Percentiles rank a stretch among this genome's conserved stretches.
Conservation (phyloP, 2,329 filamentous ascomycete genomes). For the Lecanicillium sp. region DNA sequence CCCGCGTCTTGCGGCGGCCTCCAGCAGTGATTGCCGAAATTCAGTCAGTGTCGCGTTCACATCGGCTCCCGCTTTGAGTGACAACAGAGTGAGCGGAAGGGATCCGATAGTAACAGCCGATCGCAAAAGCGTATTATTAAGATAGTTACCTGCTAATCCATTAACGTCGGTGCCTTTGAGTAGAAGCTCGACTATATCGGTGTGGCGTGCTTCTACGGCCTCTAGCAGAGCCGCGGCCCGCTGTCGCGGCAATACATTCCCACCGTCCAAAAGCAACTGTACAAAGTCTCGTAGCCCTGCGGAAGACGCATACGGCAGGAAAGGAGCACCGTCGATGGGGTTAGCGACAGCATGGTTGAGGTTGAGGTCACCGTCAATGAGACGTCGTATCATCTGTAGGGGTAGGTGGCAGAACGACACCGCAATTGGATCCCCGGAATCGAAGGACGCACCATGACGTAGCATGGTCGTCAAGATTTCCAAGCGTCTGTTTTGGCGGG, state of each 20-base stretch:
- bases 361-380: not conserved
- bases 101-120: not conserved
- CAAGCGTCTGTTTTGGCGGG: not conserved
- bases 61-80: not conserved
- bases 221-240: not conserved
- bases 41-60: not conserved
- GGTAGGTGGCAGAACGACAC: not conserved
- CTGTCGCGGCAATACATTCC: not conserved
- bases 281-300: not conserved
- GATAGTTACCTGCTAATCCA: not conserved
- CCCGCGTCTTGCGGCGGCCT: not conserved
- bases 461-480: not conserved
- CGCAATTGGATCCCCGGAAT: not conserved
- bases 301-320: not conserved
- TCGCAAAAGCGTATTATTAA: not conserved
- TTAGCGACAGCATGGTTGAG: not conserved
- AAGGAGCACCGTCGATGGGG: not conserved
- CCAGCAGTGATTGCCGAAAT: not conserved
- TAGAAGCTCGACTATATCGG: not conserved
- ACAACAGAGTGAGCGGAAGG: not conserved
- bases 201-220: not conserved
- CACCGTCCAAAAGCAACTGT: not conserved
- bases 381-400: not conserved
- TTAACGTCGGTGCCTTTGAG: not conserved
- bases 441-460: not conserved